Evolutionary conservation across 495 filamentous ascomycete genomes (phyloP).

Genomic region (Stereocaulon alpinum): DNA sequence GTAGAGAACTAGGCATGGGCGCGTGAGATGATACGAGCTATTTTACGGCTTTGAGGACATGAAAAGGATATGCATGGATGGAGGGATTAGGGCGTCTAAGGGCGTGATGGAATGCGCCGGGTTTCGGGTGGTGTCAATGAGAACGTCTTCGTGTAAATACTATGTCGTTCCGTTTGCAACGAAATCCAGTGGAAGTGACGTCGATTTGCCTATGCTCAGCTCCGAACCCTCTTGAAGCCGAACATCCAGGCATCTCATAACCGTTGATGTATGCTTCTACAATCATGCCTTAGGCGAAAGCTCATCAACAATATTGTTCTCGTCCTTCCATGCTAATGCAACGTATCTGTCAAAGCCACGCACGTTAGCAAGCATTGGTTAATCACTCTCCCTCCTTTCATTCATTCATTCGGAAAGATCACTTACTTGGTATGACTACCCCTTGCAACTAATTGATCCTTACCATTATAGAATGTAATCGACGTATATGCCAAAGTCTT

Average conservation of each 20-base stretch:
- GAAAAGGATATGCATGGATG: not conserved
- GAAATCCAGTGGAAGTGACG: not conserved
- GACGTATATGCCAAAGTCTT: constrained; percentile 86
- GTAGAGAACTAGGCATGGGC: not conserved
- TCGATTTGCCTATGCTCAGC: too few relatives aligned
- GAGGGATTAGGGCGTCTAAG: too few relatives aligned
- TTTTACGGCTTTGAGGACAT: not conserved
- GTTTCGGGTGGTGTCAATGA: too few relatives aligned
- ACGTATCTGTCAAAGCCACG: constrained; percentile 36
- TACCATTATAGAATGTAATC: constrained; percentile 65
- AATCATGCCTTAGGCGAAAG: not conserved
- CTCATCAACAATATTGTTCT: constrained; percentile 36
- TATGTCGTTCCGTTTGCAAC: not conserved
- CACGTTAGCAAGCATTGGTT: constrained; percentile 6
- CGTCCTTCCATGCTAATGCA: constrained; percentile 48
- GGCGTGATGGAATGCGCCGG: too few relatives aligned
- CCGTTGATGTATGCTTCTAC: not conserved
- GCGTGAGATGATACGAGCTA: not conserved
- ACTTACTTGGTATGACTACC: constrained; percentile 94
- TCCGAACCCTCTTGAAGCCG: too few relatives aligned
- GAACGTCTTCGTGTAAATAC: too few relatives aligned
- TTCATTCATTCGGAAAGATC: not conserved
- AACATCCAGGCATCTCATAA: too few relatives aligned
- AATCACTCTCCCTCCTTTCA: not conserved
- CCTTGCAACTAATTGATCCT: constrained; percentile 68